Evolutionary conservation across 805 yeast species (phyloP).

Genomic region (Ogataea methanolica): DNA sequence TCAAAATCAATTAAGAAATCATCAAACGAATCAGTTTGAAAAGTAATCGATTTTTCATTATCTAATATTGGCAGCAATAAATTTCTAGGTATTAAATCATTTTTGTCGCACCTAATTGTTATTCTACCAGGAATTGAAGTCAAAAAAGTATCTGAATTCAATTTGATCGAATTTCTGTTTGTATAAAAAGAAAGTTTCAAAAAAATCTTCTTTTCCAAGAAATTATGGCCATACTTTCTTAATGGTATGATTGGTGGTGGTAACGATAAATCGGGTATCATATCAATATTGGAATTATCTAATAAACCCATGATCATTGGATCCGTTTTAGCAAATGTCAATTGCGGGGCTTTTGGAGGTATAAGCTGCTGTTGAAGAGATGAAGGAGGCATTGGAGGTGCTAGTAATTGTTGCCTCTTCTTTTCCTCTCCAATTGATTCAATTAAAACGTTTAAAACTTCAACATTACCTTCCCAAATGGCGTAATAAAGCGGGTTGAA

Average conservation of each 20-base stretch:
- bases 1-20: conserved; percentile 80
- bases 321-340: conserved; percentile 7
- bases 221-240: conserved; percentile 92
- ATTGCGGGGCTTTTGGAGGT: conserved; percentile 17
- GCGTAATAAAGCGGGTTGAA: conserved; percentile 82
- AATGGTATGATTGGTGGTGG: conserved; percentile 97
- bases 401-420: neutral
- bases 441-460: conserved; percentile 67
- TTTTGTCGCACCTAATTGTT: conserved; percentile 68
- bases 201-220: conserved; percentile 83
- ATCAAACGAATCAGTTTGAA: conserved; percentile 77
- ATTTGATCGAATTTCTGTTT: conserved; percentile 38
- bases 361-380: neutral
- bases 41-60: conserved; percentile 59
- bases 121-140: conserved; percentile 71
- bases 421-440: conserved; percentile 18
- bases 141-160: conserved; percentile 40
- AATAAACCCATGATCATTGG: conserved; percentile 15
- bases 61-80: conserved; percentile 73
- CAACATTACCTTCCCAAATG: conserved; percentile 89
- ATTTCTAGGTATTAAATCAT: conserved; percentile 86
- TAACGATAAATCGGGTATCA: conserved; percentile 82
- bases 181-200: conserved; percentile 68
- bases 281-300: conserved; percentile 43
- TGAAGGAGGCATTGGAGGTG: neutral